Evolutionary conservation across 495 filamentous ascomycete genomes (phyloP), one percentile per base, ranked within the genome.

Genomic region (Geoglossum glabrum): DNA sequence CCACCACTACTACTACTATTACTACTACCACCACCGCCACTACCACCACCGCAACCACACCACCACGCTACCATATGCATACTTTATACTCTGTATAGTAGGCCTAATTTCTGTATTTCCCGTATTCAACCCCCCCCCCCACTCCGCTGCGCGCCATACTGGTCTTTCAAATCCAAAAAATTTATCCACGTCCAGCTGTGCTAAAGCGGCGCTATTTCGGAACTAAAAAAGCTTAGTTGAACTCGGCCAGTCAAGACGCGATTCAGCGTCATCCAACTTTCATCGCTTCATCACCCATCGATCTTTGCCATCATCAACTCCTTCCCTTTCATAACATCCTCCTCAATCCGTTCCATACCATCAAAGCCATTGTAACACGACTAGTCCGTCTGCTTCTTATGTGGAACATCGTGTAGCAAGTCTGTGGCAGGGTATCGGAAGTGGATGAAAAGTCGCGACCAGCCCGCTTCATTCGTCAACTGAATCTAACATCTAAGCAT

Each of bases 351-450:
- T 25, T n/a, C 46, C n/a, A 47, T 5, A 13, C 19, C 25, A 15
- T 31, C 49, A 52, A 27, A 2, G 17, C 17, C 23, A 52, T 52
- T 13, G 46, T 50, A 21, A 50, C 26, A 26, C 46, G 26, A 28
- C 46, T 50, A 50, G n/a, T 50, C 46, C 3, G 46, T 21, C 8
- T 50, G 26, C 46, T 50, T 15, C 26, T 4, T 50, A 50, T 50
- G 46, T 50, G 46, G 46, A 50, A 50, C n/a, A 50, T 23, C 46
- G 46, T 50, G 46, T 50, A 50, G 46, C 46, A 50, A 50, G 26
- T 23, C n/a, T 50, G 6, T 50, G 46, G 23, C 21, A 4, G 7
- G 4, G 3, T 4, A 4, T 26, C 8, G 3, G n/a, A 23, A 7
- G 46, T 6, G 46, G 7, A 3, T 50, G 46, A n/a, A 50, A 25